Percentiles rank a stretch among this genome's conserved stretches.
Conservation (phyloP, 148 eudicot genomes). For the Amaranthus palmeri region DNA sequence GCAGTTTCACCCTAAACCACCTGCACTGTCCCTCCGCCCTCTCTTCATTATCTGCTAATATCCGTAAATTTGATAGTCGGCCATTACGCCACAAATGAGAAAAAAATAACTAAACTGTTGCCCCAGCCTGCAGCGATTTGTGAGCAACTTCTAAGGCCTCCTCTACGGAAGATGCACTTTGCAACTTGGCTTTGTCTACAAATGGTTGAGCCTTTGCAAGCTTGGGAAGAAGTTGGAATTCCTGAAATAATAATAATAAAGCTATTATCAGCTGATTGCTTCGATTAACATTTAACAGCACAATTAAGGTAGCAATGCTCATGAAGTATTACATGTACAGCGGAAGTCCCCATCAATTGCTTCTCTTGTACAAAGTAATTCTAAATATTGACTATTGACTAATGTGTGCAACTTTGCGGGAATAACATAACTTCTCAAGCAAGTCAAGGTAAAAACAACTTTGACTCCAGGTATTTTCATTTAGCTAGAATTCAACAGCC, state of each 20-base stretch:
- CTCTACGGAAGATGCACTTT: slow-evolving; percentile 82
- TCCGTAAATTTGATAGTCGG: not conserved
- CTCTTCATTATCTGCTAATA: not conserved
- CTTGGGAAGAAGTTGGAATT: slow-evolving; percentile 86
- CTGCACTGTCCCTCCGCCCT: not conserved
- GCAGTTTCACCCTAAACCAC: not conserved
- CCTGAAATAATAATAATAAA: slow-evolving; percentile 36
- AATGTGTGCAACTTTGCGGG: too few relatives aligned
- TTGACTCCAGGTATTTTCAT: too few relatives aligned
- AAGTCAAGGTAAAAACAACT: not conserved
- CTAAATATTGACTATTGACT: too few relatives aligned
- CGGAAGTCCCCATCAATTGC: too few relatives aligned
- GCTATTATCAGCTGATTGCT: not conserved
- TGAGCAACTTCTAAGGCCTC: slow-evolving; percentile 74
- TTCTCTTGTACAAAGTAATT: too few relatives aligned
- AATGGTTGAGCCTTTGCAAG: slow-evolving; percentile 74
- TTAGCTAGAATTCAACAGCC: too few relatives aligned
- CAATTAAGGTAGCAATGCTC: not conserved
- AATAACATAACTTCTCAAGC: not conserved
- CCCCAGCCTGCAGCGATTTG: slow-evolving; percentile 36
- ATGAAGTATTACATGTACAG: too few relatives aligned
- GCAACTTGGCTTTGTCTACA: slow-evolving; percentile 66
- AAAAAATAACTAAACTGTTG: slow-evolving; percentile 12
- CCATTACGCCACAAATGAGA: not conserved
- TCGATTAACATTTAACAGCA: not conserved